A percentile compares a stretch with the other conserved stretches of the same genome.
These are phyloP conservation scores for Fomitopsis pinicola DNA, from an alignment of 1,284 basidiomycete genomes.

Conservation along the genomic window DNA sequence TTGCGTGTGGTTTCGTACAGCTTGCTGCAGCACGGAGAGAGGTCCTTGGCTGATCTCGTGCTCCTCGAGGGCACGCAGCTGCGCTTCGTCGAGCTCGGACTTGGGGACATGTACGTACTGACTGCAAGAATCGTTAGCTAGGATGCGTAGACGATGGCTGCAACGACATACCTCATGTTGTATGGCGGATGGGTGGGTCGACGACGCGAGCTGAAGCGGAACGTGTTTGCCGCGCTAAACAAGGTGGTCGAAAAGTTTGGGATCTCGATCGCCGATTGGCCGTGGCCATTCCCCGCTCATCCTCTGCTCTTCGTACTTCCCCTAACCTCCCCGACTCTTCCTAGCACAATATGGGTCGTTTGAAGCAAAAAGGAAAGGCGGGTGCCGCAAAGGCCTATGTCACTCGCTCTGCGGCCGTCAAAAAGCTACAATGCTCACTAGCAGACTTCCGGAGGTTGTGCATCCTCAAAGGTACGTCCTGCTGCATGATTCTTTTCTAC, in stretches of 20 bases:
- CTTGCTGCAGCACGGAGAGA: slow-evolving; percentile 95
- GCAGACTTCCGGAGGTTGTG: slow-evolving; percentile 97
- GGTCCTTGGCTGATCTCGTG: slow-evolving; percentile 97
- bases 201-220: slow-evolving; percentile 1
- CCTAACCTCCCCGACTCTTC: slow-evolving; percentile 2
- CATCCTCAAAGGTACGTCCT: slow-evolving; percentile 86
- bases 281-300: slow-evolving; percentile 6
- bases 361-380: slow-evolving; percentile 87
- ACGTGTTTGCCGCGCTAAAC: slow-evolving; percentile 11
- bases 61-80: slow-evolving; percentile 93
- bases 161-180: slow-evolving; percentile 30
- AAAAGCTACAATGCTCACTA: slow-evolving; percentile 94
- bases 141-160: neutral
- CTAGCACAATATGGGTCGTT: slow-evolving; percentile 68
- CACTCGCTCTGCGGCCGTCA: slow-evolving; percentile 87
- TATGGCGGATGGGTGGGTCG: slow-evolving; percentile 6
- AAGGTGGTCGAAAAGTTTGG: slow-evolving; percentile 26
- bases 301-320: slow-evolving; percentile 3
- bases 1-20: slow-evolving; percentile 96
- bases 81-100: slow-evolving; percentile 96
- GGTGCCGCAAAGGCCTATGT: slow-evolving; percentile 95
- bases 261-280: slow-evolving; percentile 17
- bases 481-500: neutral
- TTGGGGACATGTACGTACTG: slow-evolving; percentile 97
- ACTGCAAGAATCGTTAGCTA: slow-evolving; percentile 38